Base-by-base conservation (phyloP, 352 stramenopile genomes). In the Pythium vanterpoolii region DNA sequence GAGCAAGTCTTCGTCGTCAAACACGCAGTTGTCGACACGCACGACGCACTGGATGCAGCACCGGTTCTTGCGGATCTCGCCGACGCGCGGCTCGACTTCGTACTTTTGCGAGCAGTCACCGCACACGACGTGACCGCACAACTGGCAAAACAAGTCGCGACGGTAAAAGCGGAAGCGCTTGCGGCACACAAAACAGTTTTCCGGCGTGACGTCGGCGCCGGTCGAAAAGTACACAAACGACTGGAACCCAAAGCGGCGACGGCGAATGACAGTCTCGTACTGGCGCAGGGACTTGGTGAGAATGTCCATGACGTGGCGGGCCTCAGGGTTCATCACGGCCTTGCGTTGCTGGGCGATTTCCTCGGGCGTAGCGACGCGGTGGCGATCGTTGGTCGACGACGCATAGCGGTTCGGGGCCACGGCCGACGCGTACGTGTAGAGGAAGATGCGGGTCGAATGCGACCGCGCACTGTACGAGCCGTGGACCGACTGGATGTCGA, bases 181-280 rank as follows among this genome's bases (percentile, higher is more conserved):
- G 49, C 38, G 47, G 64, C 78, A 90, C 43, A 88, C 79, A 16
- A 49, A 56, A 50, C 78, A 89, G 39, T 86, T 80, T 14, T 23
- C 23, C 16, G 79, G 62, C 23, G 34, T 18, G 34, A 40, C 59
- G 18, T 42, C 57, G 19, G 55, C 7, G 11, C 44, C 16, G 21
- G 39, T 74, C 2, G 77, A 73, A 26, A 85, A 85, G 66, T 83
- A 83, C 28, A 87, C 64, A 56, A 87, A 89, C 11, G 72, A 69
- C 71, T 89, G 79, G 55, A 87, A 86, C 5, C 79, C 79, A 52
- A 89, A 82, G 21, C 79, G 73, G 5, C 77, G 73, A 28, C 79
- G 76, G 7, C 79, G 79, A 60, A 86, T 79, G 23, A 89, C 70
- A 4, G 69, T 68, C 46, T 87, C 77, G 18, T 85, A 76, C 50